A percentile compares a stretch with the other conserved stretches of the same genome.
Evolutionary conservation across 75 land plant genomes (phyloP).

Genomic region (Picea sitchensis): DNA sequence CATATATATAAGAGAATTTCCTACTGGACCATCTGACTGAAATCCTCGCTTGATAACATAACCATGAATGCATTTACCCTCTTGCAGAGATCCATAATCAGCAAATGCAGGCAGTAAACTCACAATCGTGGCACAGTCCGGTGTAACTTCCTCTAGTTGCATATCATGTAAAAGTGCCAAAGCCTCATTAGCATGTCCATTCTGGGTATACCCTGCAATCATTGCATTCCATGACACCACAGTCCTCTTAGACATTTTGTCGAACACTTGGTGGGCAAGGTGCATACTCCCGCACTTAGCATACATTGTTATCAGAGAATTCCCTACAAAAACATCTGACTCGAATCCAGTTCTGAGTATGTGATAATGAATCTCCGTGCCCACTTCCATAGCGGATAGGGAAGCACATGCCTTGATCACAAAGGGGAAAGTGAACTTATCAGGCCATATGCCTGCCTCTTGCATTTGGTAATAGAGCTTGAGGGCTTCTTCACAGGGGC

Average conservation of each 20-base stretch:
- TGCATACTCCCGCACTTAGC: conserved; percentile 46
- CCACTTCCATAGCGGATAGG: conserved; percentile 29
- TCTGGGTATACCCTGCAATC: conserved; percentile 20
- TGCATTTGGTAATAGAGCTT: conserved; percentile 35
- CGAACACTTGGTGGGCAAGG: conserved; percentile 43
- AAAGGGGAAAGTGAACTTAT: conserved; percentile 54
- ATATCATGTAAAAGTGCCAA: conserved; percentile 12
- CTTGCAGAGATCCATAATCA: background rate
- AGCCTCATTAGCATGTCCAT: conserved; percentile 7
- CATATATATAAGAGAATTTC: conserved; percentile 54
- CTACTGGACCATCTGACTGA: conserved; percentile 49
- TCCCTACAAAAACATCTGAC: conserved; percentile 44
- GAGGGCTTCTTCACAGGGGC: conserved; percentile 40
- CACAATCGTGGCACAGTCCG: conserved; percentile 20
- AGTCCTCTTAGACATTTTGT: conserved; percentile 22
- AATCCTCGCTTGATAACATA: conserved; percentile 15
- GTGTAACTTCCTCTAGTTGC: conserved; percentile 12
- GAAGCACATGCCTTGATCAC: conserved; percentile 56
- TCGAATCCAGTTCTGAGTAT: conserved; percentile 31
- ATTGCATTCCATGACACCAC: conserved; percentile 35
- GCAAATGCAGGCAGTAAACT: conserved; percentile 12
- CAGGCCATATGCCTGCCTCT: conserved; percentile 33
- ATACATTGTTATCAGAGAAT: conserved; percentile 63
- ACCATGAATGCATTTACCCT: conserved; percentile 12
- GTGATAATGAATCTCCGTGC: conserved; percentile 45